Evolutionary conservation across 2,329 filamentous ascomycete genomes (phyloP).

Genomic region (Xylaria sp.): DNA sequence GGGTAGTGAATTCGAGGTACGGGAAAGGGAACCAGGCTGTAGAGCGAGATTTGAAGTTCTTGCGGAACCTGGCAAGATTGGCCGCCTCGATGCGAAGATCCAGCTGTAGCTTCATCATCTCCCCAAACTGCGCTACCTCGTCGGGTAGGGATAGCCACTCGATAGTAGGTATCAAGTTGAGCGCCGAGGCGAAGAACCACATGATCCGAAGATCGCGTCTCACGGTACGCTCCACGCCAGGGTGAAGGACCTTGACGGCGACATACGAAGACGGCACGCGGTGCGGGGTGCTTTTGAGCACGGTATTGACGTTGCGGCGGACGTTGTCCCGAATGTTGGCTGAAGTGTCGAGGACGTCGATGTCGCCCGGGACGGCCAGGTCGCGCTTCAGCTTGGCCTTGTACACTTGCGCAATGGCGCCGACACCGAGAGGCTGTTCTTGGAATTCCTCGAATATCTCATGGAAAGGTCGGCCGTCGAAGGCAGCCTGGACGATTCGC

Average conservation of each 20-base stretch:
- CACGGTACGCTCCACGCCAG: conserved; percentile 87
- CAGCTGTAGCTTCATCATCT: conserved; percentile 98
- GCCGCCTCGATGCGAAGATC: conserved; percentile 94
- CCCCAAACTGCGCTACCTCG: conserved; percentile 91
- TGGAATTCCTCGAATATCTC: conserved; percentile 98
- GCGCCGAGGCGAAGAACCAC: conserved; percentile 84
- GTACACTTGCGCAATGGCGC: conserved; percentile 97
- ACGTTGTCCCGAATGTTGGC: conserved; percentile 74
- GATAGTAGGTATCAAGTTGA: conserved; percentile 91
- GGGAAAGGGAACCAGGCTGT: conserved; percentile 98
- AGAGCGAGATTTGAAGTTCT: conserved; percentile 86
- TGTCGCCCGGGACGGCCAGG: conserved; percentile 71
- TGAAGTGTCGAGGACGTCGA: conserved; percentile 63
- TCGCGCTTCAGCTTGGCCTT: conserved; percentile 89
- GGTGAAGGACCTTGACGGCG: conserved; percentile 95
- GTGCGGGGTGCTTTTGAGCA: conserved; percentile 86
- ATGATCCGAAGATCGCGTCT: conserved; percentile 94
- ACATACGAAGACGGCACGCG: conserved; percentile 91
- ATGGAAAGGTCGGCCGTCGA: conserved; percentile 80
- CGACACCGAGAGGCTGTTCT: conserved; percentile 87
- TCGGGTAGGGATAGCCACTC: conserved; percentile 97
- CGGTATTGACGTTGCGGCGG: conserved; percentile 81
- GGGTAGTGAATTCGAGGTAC: conserved; percentile 90
- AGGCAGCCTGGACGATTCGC: conserved; percentile 81
- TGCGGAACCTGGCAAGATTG: conserved; percentile 87